phyloP scores from a whole-genome alignment of 768 basidiomycete species.

The Hygrophorus pudorinus region DNA sequence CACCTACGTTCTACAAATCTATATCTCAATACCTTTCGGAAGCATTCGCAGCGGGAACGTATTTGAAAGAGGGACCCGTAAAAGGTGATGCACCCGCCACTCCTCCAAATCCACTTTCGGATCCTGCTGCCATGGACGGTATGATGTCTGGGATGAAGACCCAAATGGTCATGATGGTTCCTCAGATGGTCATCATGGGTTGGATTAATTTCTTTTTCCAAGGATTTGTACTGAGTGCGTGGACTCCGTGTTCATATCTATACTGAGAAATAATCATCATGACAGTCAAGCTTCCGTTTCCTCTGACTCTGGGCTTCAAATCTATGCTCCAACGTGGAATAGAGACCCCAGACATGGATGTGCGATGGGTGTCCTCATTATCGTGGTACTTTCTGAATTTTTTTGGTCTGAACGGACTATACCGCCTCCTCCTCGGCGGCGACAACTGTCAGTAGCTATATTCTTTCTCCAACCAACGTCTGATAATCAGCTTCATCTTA shows the following conservation, averaged over 20 bases:
- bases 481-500: constrained; percentile 5
- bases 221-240: constrained; percentile 92
- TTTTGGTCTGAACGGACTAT: constrained; percentile 93
- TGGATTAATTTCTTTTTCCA: constrained; percentile 99
- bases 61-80: constrained; percentile 79
- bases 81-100: constrained; percentile 46
- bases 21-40: constrained; percentile 67
- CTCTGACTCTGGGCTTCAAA: constrained; percentile 93
- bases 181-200: constrained; percentile 98
- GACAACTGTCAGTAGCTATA: constrained; percentile 62
- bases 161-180: constrained; percentile 98
- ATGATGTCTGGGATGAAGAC: constrained; percentile 99
- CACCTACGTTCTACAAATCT: constrained; percentile 58
- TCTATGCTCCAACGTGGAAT: constrained; percentile 96
- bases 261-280: neutral
- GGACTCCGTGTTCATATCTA: neutral
- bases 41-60: constrained; percentile 66
- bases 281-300: constrained; percentile 92
- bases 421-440: constrained; percentile 83
- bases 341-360: constrained; percentile 93
- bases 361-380: constrained; percentile 96
- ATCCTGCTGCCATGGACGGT: constrained; percentile 90
- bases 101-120: constrained; percentile 76
- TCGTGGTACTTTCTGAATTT: constrained; percentile 99
- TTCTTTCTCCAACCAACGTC: constrained; percentile 2